Percentiles rank a stretch among this genome's conserved stretches.
phyloP scores from a whole-genome alignment of 2,329 filamentous ascomycete species.

The Calonectria leucothoes region DNA sequence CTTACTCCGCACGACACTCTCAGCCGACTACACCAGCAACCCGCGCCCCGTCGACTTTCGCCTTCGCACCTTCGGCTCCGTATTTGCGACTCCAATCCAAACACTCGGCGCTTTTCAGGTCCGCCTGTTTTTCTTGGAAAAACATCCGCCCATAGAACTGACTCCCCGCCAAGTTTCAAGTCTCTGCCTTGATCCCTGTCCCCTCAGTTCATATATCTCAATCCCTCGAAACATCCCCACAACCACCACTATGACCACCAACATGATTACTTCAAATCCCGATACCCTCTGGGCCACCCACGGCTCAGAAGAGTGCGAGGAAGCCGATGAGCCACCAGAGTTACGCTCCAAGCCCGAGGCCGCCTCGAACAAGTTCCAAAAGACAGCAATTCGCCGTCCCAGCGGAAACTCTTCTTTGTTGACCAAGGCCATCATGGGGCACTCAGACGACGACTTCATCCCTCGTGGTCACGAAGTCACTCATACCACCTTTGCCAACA shows the following conservation, averaged over 20 bases:
- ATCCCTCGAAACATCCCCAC: constrained; percentile 42
- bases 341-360: constrained; percentile 43
- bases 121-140: constrained; percentile 6
- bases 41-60: background rate
- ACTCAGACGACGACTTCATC: constrained; percentile 67
- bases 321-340: constrained; percentile 92
- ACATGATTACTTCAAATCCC: constrained; percentile 45
- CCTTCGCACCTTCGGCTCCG: background rate
- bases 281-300: constrained; percentile 48
- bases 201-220: constrained; percentile 28
- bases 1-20: background rate
- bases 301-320: constrained; percentile 73
- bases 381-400: constrained; percentile 59
- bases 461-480: constrained; percentile 48
- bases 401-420: constrained; percentile 81
- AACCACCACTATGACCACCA: constrained; percentile 40
- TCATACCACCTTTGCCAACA: constrained; percentile 44
- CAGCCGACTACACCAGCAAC: background rate
- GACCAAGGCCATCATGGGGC: constrained; percentile 82
- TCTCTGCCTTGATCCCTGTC: constrained; percentile 25
- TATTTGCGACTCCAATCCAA: constrained; percentile 3
- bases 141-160: constrained; percentile 5
- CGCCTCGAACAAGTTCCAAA: constrained; percentile 55
- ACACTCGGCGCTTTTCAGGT: background rate
- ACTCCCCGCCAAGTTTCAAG: constrained; percentile 6